These are phyloP conservation scores for Myxozyma geophila DNA, from an alignment of 805 yeast genomes.

Conservation along the genomic window DNA sequence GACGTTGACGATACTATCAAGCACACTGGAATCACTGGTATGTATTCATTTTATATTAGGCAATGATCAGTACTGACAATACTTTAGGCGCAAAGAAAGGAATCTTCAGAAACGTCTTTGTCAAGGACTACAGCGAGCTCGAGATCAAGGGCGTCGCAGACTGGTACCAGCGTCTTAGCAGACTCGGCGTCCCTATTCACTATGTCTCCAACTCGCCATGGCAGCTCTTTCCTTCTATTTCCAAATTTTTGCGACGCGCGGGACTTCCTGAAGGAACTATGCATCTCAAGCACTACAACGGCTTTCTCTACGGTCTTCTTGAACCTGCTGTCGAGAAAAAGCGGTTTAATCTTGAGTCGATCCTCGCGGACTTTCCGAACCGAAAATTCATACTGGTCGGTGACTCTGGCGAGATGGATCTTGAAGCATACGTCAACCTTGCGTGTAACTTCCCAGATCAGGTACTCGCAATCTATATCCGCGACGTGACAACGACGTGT, in stretches of 20 bases:
- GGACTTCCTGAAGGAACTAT: slow-evolving; percentile 79
- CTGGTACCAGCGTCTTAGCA: slow-evolving; percentile 66
- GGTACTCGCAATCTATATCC: slow-evolving; percentile 73
- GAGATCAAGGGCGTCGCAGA: slow-evolving; percentile 71
- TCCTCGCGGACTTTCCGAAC: slow-evolving; percentile 73
- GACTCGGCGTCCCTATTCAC: slow-evolving; percentile 66
- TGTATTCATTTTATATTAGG: neutral
- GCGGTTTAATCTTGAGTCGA: slow-evolving; percentile 61
- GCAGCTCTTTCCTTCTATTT: slow-evolving; percentile 71
- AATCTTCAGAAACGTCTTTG: slow-evolving; percentile 75
- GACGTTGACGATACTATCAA: slow-evolving; percentile 96
- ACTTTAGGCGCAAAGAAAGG: slow-evolving; percentile 66
- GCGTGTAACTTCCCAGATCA: slow-evolving; percentile 66
- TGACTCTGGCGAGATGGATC: slow-evolving; percentile 93
- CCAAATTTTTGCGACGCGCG: slow-evolving; percentile 58
- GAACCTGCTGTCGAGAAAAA: slow-evolving; percentile 88
- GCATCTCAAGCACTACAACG: slow-evolving; percentile 84
- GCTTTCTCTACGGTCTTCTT: slow-evolving; percentile 78
- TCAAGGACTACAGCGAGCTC: slow-evolving; percentile 68
- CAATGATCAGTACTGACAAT: neutral
- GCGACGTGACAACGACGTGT: slow-evolving; percentile 61
- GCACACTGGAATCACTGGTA: slow-evolving; percentile 82
- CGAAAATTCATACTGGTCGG: slow-evolving; percentile 86
- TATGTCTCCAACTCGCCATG: slow-evolving; percentile 97
- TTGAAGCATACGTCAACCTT: slow-evolving; percentile 83